Evolutionary conservation across 257 asterid genomes (phyloP), one percentile per base, ranked within the genome.

Genomic region (Schizonepeta tenuifolia): DNA sequence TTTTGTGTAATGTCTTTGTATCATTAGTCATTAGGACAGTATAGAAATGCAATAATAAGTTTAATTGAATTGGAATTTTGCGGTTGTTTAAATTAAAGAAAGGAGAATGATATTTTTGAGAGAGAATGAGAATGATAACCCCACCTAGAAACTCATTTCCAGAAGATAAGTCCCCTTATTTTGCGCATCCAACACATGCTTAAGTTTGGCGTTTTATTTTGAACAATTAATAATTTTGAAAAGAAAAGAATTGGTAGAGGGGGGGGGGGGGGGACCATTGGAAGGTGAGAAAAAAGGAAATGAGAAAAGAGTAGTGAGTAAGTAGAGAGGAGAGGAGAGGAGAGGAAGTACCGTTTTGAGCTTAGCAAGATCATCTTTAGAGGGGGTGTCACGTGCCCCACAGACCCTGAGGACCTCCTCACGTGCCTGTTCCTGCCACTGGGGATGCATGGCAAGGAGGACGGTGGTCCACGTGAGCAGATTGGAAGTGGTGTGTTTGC

Each of bases 381-480:
- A 69, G 0, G 97, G 97, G 68, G 81, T 67, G 79, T 88, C 90
- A 87, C 89, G 95, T 89, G 97, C 61, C 9, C 97, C 97, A 67
- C 97, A 94, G 54, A 91, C 88, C 62, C 87, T 78, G 35, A 89
- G 75, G 70, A 89, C 97, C 82, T 94, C 99, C 84, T 91, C 97
- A 84, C 99, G 99, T 89, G 97, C 99, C 89, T 85, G 91, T 47
- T 89, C 90, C 80, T 94, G 99, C 99, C 99, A 94, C 17, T 79
- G 84, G 59, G 97, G 96, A 78, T 94, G 91, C 97, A 94, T 94
- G 84, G 97, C 95, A 15, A 94, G 80, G 35, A 94, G 83, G 51
- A 91, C 80, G 56, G 93, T 85, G 53, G 97, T 91, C 99, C 99
- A 94, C 55, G 97, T 89, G 66, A 94, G 86, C 87, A 94, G 73